These are phyloP conservation scores for Ascocoryne sarcoides DNA, from an alignment of 2,329 filamentous ascomycete genomes.

Conservation along the genomic window DNA sequence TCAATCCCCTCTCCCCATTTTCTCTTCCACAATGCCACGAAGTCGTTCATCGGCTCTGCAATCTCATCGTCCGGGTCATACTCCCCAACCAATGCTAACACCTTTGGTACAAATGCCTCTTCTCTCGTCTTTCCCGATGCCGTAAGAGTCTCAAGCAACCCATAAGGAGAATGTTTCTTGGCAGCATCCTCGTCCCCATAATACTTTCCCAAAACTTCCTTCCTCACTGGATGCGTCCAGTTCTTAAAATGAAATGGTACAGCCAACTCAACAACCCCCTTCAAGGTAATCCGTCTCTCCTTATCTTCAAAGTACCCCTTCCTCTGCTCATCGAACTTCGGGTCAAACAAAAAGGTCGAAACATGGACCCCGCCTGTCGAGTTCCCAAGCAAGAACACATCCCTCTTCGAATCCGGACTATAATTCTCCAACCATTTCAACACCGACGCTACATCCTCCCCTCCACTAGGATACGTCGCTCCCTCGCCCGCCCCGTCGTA, in stretches of 20 bases:
- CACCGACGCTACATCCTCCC: constrained; percentile 22
- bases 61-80: constrained; percentile 26
- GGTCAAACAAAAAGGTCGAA: constrained; percentile 22
- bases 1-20: constrained; percentile 19
- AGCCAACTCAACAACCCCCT: constrained; percentile 18
- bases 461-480: constrained; percentile 22
- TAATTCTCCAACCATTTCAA: constrained; percentile 18
- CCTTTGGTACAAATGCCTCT: constrained; percentile 16
- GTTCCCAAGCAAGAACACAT: constrained; percentile 26
- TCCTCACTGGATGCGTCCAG: constrained; percentile 1
- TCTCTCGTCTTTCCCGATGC: constrained; percentile 14
- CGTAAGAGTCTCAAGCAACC: constrained; percentile 14
- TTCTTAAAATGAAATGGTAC: constrained; percentile 20
- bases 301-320: constrained; percentile 5
- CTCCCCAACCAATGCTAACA: constrained; percentile 19
- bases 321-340: constrained; percentile 17
- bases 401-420: constrained; percentile 6
- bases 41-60: constrained; percentile 18
- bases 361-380: constrained; percentile 27
- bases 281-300: constrained; percentile 10
- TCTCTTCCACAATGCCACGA: constrained; percentile 20
- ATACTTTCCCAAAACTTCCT: constrained; percentile 15
- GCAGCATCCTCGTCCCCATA: constrained; percentile 13
- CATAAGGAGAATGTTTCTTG: constrained; percentile 14
- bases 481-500: constrained; percentile 18